Conservation (phyloP, 441 rosid species). For the Omphalea diandra region DNA sequence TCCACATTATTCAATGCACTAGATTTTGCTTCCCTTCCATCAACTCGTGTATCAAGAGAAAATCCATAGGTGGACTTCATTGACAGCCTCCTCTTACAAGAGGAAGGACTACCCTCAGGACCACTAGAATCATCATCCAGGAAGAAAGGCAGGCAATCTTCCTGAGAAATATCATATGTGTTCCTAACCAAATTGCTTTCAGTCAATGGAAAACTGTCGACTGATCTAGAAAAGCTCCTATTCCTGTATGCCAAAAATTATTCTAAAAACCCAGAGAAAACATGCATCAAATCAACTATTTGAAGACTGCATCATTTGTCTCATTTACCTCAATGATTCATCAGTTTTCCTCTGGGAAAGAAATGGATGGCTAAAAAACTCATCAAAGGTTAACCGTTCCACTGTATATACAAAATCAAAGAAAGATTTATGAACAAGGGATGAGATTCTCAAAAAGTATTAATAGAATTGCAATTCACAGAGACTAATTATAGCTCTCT, state of each 20-base stretch:
- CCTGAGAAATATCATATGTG: constrained; percentile 62
- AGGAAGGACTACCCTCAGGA: constrained; percentile 76
- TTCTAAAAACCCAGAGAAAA: constrained; percentile 24
- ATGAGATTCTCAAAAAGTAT: constrained; percentile 5
- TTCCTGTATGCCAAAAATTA: constrained; percentile 41
- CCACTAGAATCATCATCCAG: constrained; percentile 81
- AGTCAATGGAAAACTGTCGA: constrained; percentile 45
- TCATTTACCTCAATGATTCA: constrained; percentile 52
- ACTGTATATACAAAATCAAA: constrained; percentile 38
- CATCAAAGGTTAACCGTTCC: constrained; percentile 78
- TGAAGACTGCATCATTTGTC: constrained; percentile 7
- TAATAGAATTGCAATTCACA: background rate
- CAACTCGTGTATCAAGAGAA: constrained; percentile 43
- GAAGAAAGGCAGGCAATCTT: constrained; percentile 82
- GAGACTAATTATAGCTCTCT: background rate
- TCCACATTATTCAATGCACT: constrained; percentile 40
- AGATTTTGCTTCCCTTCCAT: constrained; percentile 43
- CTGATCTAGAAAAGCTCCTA: constrained; percentile 39
- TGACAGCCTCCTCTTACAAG: constrained; percentile 43
- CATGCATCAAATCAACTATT: constrained; percentile 10
- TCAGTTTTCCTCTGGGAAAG: constrained; percentile 47
- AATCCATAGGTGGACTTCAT: constrained; percentile 52
- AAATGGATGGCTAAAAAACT: constrained; percentile 72
- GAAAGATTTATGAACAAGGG: background rate
- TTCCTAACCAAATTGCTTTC: constrained; percentile 54